Evolutionary conservation across 1,284 basidiomycete species (phyloP), one percentile per base, ranked within the genome.

Genomic region (Tilletia setariae): DNA sequence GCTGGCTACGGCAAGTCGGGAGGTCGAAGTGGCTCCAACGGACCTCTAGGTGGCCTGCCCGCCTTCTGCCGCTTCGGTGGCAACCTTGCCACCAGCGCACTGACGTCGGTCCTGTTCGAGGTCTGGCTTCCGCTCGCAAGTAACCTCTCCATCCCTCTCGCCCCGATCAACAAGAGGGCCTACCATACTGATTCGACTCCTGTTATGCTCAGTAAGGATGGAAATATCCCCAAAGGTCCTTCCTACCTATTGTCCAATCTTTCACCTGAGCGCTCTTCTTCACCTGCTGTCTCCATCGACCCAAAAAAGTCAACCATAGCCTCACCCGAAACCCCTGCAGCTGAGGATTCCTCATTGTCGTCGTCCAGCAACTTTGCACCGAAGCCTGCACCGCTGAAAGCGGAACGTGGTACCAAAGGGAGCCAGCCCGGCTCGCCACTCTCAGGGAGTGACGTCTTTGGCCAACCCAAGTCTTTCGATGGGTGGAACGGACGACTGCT

Each of bases 401-500:
- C 43, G 11, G 43, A 44, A 11, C 11, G 11, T 19, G 9, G 9
- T 44, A 19, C 9, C 11, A 9, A 11, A 11, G 43, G 19, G 11
- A 28, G 11, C 9, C 25, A 15, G 19, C 25, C 32, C 53, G 32
- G 19, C 21, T 2, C 19, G 53, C 28, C 46, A 16, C 62, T 71
- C 35, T 13, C 49, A 1, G 70, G 70, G 21, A 61, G 53, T 13
- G 64, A 69, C 2, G 32, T 71, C 32, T 28, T 69, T 13, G 68
- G 68, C 23, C 9, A 15, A 13, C 11, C 9, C 9, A 16, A 1
- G 6, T 16, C 19, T 21, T 63, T 42, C n/a, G 53, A 59, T 15
- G 71, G 69, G 4, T 73, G 72, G 72, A 73, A 73, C 59, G 70
- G 70, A 6, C 49, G 72, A 8, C 46, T 73, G 7, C 59, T 72